These are phyloP conservation scores for Pseudotsuga menziesii DNA, from an alignment of 75 land plant genomes.

Conservation along the genomic window DNA sequence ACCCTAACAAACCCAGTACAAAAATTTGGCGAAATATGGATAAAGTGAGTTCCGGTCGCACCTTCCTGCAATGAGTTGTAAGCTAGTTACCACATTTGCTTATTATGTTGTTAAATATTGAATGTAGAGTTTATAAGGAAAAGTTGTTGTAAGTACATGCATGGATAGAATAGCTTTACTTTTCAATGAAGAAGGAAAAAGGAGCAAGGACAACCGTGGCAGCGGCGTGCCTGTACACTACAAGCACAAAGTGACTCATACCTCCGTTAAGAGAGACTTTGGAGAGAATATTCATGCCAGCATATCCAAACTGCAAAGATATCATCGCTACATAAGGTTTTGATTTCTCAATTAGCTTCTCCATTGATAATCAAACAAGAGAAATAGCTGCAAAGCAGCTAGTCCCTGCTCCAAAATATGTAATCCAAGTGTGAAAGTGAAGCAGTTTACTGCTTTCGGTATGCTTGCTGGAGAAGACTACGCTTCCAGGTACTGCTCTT, in stretches of 20 bases:
- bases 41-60: conserved; percentile 12
- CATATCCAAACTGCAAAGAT: conserved; percentile 36
- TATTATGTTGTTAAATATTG: too few relatives aligned
- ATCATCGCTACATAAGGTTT: conserved; percentile 40
- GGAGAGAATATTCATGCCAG: conserved; percentile 45
- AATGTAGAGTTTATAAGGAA: too few relatives aligned
- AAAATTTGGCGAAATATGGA: conserved; percentile 12
- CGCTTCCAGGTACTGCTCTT: too few relatives aligned
- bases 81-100: not conserved
- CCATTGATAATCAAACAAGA: not conserved
- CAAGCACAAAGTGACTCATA: conserved; percentile 47
- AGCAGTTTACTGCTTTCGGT: too few relatives aligned
- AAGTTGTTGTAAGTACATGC: too few relatives aligned
- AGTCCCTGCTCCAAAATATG: too few relatives aligned
- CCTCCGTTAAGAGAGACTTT: conserved; percentile 45
- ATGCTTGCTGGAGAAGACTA: too few relatives aligned
- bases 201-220: conserved; percentile 55
- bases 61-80: conserved; percentile 6
- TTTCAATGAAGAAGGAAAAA: conserved; percentile 50
- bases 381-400: too few relatives aligned
- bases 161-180: conserved; percentile 20
- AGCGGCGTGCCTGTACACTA: conserved; percentile 48
- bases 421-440: too few relatives aligned
- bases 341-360: not conserved
- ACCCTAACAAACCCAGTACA: conserved; percentile 20